These are phyloP conservation scores for Mariannaea elegans DNA, from an alignment of 2,329 filamentous ascomycete genomes.

Conservation along the genomic window DNA sequence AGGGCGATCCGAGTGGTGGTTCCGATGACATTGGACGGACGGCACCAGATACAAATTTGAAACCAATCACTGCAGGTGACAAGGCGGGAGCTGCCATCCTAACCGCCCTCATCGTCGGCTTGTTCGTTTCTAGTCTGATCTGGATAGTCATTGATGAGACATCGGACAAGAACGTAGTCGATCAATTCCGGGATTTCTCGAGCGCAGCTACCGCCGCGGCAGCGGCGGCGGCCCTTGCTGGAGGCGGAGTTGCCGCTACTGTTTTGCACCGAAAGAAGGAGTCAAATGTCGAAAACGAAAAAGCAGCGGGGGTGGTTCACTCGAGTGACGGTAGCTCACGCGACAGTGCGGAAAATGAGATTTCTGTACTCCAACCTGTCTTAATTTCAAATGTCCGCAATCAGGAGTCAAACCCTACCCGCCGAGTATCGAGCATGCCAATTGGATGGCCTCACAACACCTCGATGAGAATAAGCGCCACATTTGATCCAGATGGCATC, in stretches of 20 bases:
- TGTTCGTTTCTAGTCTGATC: conserved; percentile 61
- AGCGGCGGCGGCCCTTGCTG: conserved; percentile 33
- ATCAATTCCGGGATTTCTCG: conserved; percentile 44
- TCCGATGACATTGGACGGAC: conserved; percentile 56
- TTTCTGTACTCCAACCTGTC: conserved; percentile 22
- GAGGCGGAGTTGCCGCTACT: conserved; percentile 34
- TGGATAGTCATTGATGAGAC: conserved; percentile 62
- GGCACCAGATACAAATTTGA: conserved; percentile 38
- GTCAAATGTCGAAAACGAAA: conserved; percentile 33
- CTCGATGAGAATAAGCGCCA: conserved; percentile 36
- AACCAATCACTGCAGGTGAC: conserved; percentile 63
- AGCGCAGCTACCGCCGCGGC: conserved; percentile 27
- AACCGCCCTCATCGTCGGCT: conserved; percentile 65
- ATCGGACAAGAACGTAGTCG: conserved; percentile 42
- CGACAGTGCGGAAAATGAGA: conserved; percentile 30
- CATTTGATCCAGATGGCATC: conserved; percentile 29
- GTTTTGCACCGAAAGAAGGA: conserved; percentile 30
- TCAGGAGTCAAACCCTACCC: conserved; percentile 30
- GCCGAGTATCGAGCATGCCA: conserved; percentile 48
- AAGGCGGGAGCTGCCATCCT: conserved; percentile 73
- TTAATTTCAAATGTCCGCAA: conserved; percentile 31
- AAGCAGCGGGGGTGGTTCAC: conserved; percentile 22
- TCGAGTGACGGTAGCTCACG: conserved; percentile 33
- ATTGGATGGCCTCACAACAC: conserved; percentile 49
- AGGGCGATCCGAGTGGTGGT: conserved; percentile 56